Base-by-base conservation (phyloP, 2,329 filamentous ascomycete genomes). In the Aspergillus sp. region DNA sequence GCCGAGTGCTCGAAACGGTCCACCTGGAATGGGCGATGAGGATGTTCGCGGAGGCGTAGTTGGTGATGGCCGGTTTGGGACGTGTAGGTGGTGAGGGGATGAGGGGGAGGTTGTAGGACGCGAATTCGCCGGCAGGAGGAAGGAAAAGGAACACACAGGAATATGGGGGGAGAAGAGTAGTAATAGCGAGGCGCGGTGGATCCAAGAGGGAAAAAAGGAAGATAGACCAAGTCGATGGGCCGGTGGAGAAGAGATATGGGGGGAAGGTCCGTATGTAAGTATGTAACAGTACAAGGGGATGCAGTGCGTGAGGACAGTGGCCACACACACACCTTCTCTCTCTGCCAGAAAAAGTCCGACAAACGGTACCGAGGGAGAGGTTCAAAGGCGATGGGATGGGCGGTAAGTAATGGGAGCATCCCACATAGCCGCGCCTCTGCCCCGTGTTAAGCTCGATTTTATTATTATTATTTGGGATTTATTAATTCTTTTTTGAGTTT, bases 341-440 rank as follows among this genome's bases (percentile, higher is more conserved):
- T 26, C 13, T 12, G 20, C 22, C 26, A 43, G 45, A 56, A 61
- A 63, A 62, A 62, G 59, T 45, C 58, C 58, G 61, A 63, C 32
- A 43, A 48, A 61, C 32, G 43, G 60, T 64, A 66, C 66, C 66
- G 61, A 68, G 64, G 64, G 59, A 64, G 57, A 64, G 64, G 64
- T 66, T 61, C 61, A 55, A 36, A 43, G 55, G 48, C 32, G 34
- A 56, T 55, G 51, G 55, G 59, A 65, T 63, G 61, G 53, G 65
- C 65, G 65, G 65, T 67, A 65, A 66, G 60, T 50, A 56, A 55
- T 53, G 54, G 57, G 52, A 55, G 61, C 57, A 52, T 53, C 45
- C 50, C 20, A 61, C 51, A 56, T 63, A 60, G 54, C 55, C 57
- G 59, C 59, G 61, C 57, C 60, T 62, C 57, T 55, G 51, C 39